Evolutionary conservation across 257 asterid genomes (phyloP).

Genomic region (Haberlea rhodopensis): DNA sequence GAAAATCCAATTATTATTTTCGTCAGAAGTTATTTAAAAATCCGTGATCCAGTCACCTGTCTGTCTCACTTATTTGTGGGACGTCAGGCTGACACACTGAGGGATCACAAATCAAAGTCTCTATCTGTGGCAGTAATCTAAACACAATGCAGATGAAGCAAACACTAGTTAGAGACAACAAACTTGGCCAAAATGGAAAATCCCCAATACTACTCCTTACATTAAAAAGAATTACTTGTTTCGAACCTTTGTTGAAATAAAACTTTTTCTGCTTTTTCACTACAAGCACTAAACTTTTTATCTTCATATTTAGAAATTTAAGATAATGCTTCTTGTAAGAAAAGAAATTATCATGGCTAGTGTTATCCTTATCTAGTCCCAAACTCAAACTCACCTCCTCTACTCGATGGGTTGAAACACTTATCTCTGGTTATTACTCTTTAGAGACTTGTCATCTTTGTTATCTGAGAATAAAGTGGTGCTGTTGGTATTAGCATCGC

Average conservation of each 20-base stretch:
- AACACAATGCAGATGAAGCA: conserved; percentile 25
- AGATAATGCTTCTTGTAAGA: background rate
- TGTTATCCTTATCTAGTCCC: conserved; percentile 7
- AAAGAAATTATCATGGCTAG: background rate
- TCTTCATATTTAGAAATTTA: background rate
- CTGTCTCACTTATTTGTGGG: conserved; percentile 48
- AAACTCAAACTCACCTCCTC: conserved; percentile 54
- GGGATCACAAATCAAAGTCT: conserved; percentile 33
- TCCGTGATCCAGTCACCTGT: conserved; percentile 49
- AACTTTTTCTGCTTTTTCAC: background rate
- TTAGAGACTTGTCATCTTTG: conserved; percentile 67
- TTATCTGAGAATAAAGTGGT: too few relatives aligned
- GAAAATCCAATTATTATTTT: background rate
- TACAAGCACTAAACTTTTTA: too few relatives aligned
- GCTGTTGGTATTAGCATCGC: too few relatives aligned
- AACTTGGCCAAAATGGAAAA: conserved; percentile 17
- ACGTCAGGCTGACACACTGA: conserved; percentile 46
- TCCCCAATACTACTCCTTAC: background rate
- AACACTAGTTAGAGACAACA: conserved; percentile 27
- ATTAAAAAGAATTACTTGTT: background rate
- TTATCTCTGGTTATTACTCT: conserved; percentile 55
- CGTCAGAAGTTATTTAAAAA: conserved; percentile 3
- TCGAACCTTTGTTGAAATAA: background rate
- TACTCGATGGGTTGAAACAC: conserved; percentile 56
- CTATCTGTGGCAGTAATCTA: conserved; percentile 49